Percentiles rank a stretch among this genome's conserved stretches.
phyloP scores from a whole-genome alignment of 495 filamentous ascomycete genomes.

The Chaetomidium leptoderma region DNA sequence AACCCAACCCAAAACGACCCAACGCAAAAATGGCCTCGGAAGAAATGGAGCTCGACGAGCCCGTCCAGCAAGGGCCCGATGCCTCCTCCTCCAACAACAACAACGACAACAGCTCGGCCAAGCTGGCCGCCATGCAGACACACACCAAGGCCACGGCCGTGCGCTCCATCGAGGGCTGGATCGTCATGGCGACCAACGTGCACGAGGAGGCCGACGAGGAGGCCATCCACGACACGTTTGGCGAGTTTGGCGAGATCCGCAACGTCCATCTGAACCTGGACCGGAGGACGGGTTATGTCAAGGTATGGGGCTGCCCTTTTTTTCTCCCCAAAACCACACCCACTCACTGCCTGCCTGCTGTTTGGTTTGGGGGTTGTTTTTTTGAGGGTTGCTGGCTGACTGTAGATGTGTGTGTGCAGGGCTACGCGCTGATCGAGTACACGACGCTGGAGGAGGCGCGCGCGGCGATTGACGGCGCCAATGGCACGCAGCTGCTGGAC shows the following conservation, averaged over 20 bases:
- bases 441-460: slow-evolving; percentile 79
- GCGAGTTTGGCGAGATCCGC: slow-evolving; percentile 95
- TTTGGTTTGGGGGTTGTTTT: too few relatives aligned
- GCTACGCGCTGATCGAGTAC: slow-evolving; percentile 92
- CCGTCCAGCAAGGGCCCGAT: slow-evolving; percentile 1
- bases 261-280: slow-evolving; percentile 94
- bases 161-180: slow-evolving; percentile 98
- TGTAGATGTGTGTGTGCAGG: slow-evolving; percentile 57
- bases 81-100: slow-evolving; percentile 4
- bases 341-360: too few relatives aligned
- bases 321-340: too few relatives aligned
- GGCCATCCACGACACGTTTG: slow-evolving; percentile 89
- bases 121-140: slow-evolving; percentile 65
- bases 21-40: slow-evolving; percentile 11
- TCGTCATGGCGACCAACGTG: slow-evolving; percentile 92
- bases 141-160: slow-evolving; percentile 80
- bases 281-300: slow-evolving; percentile 93
- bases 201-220: slow-evolving; percentile 98
- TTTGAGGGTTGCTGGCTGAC: neutral
- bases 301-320: slow-evolving; percentile 62
- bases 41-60: slow-evolving; percentile 18
- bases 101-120: slow-evolving; percentile 37
- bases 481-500: slow-evolving; percentile 80
- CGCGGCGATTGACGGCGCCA: slow-evolving; percentile 78
- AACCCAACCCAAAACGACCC: neutral